Percentiles rank a stretch among this genome's conserved stretches.
Conservation (phyloP, 306 rosid genomes). For the Trifolium repens region DNA sequence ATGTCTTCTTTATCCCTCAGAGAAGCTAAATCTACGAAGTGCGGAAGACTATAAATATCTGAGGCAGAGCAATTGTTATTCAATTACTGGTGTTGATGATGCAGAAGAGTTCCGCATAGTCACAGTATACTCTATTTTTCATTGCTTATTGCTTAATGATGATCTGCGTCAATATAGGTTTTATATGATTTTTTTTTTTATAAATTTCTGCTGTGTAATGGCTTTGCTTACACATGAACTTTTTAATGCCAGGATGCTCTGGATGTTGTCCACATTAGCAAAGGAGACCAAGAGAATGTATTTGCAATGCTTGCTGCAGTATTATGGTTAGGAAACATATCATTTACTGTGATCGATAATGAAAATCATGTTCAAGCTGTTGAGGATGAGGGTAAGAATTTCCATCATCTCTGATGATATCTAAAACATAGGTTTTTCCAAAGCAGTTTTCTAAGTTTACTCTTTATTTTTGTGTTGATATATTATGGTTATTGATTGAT, state of each 20-base stretch:
- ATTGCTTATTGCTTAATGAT: conserved; percentile 19
- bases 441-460: conserved; percentile 32
- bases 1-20: conserved; percentile 51
- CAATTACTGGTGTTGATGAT: conserved; percentile 79
- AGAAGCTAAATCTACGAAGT: conserved; percentile 71
- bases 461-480: conserved; percentile 35
- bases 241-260: conserved; percentile 75
- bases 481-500: conserved; percentile 10
- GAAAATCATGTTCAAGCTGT: conserved; percentile 90
- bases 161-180: conserved; percentile 33
- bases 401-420: conserved; percentile 21
- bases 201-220: conserved; percentile 12
- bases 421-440: not conserved
- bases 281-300: conserved; percentile 85
- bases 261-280: conserved; percentile 87
- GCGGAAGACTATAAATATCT: conserved; percentile 83
- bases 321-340: conserved; percentile 94
- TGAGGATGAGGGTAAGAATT: conserved; percentile 80
- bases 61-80: conserved; percentile 84
- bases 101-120: conserved; percentile 83
- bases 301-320: conserved; percentile 99
- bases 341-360: conserved; percentile 81
- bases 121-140: conserved; percentile 57
- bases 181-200: not conserved
- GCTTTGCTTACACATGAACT: conserved; percentile 42